Evolutionary conservation across 768 basidiomycete genomes (phyloP).

Genomic region (Naganishia randhawae): DNA sequence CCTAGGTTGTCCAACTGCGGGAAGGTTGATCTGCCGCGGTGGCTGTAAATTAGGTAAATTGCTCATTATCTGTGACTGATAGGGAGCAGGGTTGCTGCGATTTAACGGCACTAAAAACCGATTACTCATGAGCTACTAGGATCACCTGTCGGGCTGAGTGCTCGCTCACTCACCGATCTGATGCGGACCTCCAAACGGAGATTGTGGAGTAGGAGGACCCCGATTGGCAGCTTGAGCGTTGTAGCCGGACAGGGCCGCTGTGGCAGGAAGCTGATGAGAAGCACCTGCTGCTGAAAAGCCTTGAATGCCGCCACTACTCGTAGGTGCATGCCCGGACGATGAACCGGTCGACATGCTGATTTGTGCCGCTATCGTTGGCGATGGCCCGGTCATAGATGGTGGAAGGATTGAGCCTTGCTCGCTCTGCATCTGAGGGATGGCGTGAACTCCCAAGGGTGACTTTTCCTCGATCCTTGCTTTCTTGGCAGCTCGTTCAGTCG

Average conservation of each 20-base stretch:
- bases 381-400: background rate
- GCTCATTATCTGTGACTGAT: background rate
- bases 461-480: conserved; percentile 7
- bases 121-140: background rate
- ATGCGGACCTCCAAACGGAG: conserved; percentile 14
- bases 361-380: background rate
- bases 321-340: background rate
- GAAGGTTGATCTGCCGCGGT: background rate
- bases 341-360: background rate
- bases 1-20: background rate
- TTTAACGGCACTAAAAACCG: conserved; percentile 13
- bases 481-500: background rate
- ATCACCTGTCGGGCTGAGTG: background rate
- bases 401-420: background rate
- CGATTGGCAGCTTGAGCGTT: background rate
- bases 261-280: background rate
- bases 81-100: conserved; percentile 7
- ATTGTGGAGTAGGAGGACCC: background rate
- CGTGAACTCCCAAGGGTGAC: background rate
- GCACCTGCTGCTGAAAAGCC: background rate
- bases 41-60: background rate
- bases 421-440: background rate
- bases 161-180: background rate
- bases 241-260: background rate
- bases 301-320: background rate